phyloP scores from a whole-genome alignment of 371 early-diverging fungal species.

The Saksenaea vasiformis region DNA sequence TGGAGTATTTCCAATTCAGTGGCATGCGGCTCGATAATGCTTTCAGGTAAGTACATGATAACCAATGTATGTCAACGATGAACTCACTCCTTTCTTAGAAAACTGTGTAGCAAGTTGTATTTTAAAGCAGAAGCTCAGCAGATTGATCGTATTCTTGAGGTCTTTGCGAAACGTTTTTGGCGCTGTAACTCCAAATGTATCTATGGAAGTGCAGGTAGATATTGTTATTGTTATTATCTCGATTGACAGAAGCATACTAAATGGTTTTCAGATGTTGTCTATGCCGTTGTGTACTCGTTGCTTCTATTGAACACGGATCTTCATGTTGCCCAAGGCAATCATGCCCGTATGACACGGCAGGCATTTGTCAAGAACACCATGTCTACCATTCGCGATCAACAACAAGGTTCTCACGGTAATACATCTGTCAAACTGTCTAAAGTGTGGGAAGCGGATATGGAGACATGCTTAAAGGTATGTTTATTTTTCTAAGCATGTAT shows the following conservation, averaged over 20 bases:
- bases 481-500: not conserved
- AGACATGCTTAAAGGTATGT: conserved; percentile 38
- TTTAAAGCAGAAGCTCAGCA: conserved; percentile 92
- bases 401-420: conserved; percentile 35
- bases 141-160: conserved; percentile 85
- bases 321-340: conserved; percentile 76
- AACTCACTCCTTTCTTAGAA: conserved; percentile 26
- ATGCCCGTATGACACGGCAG: conserved; percentile 59
- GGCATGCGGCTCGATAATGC: conserved; percentile 75
- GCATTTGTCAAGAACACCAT: conserved; percentile 67
- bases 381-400: conserved; percentile 52
- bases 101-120: conserved; percentile 74
- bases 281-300: conserved; percentile 85
- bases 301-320: conserved; percentile 92
- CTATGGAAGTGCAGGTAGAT: conserved; percentile 52
- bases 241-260: not conserved
- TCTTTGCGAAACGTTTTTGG: conserved; percentile 81
- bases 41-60: conserved; percentile 55
- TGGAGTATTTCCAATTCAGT: conserved; percentile 76
- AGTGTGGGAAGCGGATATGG: conserved; percentile 48
- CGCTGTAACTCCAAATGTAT: conserved; percentile 72
- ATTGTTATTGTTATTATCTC: not conserved
- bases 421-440: conserved; percentile 24
- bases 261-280: conserved; percentile 62
- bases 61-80: not conserved